Percentiles rank a stretch among this genome's conserved stretches.
Evolutionary conservation across 2,329 filamentous ascomycete species (phyloP).

Genomic region (Orbilia oligospora): DNA sequence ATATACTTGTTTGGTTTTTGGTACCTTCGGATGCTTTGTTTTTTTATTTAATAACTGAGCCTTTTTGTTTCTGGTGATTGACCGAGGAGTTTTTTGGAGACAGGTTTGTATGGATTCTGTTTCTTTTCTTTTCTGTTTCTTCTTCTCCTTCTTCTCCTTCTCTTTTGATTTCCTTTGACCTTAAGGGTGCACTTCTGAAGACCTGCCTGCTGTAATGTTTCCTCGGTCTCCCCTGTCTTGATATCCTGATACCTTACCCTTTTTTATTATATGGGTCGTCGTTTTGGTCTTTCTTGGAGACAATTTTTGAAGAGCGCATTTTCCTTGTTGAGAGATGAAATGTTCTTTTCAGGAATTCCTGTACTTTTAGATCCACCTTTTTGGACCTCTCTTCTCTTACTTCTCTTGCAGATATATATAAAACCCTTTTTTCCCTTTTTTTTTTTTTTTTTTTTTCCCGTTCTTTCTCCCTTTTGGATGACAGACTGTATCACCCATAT

Average conservation of each 20-base stretch:
- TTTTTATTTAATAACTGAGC: constrained; percentile 13
- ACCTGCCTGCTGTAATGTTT: constrained; percentile 24
- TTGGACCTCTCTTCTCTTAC: constrained; percentile 57
- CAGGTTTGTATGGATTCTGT: constrained; percentile 43
- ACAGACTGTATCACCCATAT: constrained; percentile 9
- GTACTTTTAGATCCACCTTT: constrained; percentile 55
- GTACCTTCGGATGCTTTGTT: not conserved
- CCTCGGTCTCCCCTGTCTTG: constrained; percentile 24
- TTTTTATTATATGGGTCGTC: constrained; percentile 8
- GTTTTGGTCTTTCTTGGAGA: constrained; percentile 31
- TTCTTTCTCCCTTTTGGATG: constrained; percentile 9
- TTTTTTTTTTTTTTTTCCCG: constrained; percentile 7
- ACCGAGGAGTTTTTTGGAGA: constrained; percentile 54
- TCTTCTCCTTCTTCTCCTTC: not conserved
- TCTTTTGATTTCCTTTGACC: constrained; percentile 15
- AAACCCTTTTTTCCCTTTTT: constrained; percentile 4
- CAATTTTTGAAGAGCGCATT: constrained; percentile 13
- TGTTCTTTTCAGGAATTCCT: constrained; percentile 22
- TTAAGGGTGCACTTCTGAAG: constrained; percentile 1
- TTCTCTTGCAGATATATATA: constrained; percentile 36
- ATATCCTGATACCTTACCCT: constrained; percentile 47
- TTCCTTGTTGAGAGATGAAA: not conserved
- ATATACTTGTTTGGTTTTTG: constrained; percentile 32
- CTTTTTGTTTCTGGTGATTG: constrained; percentile 39
- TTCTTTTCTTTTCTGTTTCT: constrained; percentile 33